phyloP scores from a whole-genome alignment of 805 yeast species.

The Wickerhamiella alocasiicola region DNA sequence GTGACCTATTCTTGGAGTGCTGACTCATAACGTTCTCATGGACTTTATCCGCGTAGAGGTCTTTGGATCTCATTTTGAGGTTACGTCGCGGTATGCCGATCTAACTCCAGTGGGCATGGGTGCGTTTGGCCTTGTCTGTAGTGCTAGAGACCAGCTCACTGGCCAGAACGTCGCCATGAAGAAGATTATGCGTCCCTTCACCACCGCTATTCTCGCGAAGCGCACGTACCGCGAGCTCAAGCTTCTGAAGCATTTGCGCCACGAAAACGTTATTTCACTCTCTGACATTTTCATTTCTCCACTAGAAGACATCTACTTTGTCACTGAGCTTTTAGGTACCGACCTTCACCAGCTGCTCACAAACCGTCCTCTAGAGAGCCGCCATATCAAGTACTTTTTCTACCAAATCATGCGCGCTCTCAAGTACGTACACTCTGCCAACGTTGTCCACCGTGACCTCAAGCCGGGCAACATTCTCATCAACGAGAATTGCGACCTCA shows the following conservation, averaged over 20 bases:
- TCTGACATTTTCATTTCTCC: slow-evolving; percentile 93
- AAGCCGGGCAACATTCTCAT: slow-evolving; percentile 73
- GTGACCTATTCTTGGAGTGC: too few species aligned
- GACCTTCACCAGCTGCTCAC: slow-evolving; percentile 86
- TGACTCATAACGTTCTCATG: slow-evolving; percentile 14
- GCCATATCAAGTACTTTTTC: slow-evolving; percentile 90
- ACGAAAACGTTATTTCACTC: slow-evolving; percentile 84
- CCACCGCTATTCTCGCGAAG: slow-evolving; percentile 88
- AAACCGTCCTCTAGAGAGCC: slow-evolving; percentile 87
- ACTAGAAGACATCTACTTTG: slow-evolving; percentile 86
- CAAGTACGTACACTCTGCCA: slow-evolving; percentile 83
- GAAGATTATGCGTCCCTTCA: slow-evolving; percentile 94
- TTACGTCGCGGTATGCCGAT: slow-evolving; percentile 48
- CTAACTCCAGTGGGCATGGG: slow-evolving; percentile 99
- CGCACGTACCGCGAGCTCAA: slow-evolving; percentile 94
- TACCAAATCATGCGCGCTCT: slow-evolving; percentile 84
- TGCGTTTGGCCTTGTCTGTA: slow-evolving; percentile 95
- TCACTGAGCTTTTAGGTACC: slow-evolving; percentile 93
- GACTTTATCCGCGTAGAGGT: slow-evolving; percentile 23
- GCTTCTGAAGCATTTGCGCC: slow-evolving; percentile 81
- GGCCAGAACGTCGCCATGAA: slow-evolving; percentile 92
- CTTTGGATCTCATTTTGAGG: slow-evolving; percentile 22
- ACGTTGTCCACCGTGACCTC: slow-evolving; percentile 82
- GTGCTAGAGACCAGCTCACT: slow-evolving; percentile 85
- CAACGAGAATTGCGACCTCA: slow-evolving; percentile 82